phyloP scores from a whole-genome alignment of 495 filamentous ascomycete species.

The Melanomma pulvis-pyrius region DNA sequence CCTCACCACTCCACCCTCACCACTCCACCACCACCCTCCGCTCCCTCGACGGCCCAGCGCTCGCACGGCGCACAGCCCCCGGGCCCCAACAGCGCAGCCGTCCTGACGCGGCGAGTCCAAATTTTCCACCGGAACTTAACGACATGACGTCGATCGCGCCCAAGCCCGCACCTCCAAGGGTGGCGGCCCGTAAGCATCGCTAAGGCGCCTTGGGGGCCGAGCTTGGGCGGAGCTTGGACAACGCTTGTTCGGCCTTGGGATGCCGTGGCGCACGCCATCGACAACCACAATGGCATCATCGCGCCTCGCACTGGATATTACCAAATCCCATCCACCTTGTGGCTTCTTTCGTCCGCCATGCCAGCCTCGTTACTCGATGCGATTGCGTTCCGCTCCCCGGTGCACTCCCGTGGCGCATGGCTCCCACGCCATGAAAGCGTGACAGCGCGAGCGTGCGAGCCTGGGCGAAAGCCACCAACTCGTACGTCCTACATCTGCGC shows the following conservation, averaged over 20 bases:
- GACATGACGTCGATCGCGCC: neutral
- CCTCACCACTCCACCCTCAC: neutral
- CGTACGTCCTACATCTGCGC: no score
- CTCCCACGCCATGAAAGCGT: no score
- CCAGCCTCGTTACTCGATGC: neutral
- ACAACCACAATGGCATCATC: conserved; percentile 1
- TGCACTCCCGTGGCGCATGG: no score
- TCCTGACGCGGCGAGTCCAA: neutral
- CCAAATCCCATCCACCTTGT: conserved; percentile 5
- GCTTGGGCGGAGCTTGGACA: neutral
- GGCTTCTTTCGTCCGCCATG: neutral
- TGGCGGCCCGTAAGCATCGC: neutral
- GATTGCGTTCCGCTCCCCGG: no score
- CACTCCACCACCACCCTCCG: neutral
- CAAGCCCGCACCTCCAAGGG: neutral
- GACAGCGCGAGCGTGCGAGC: no score
- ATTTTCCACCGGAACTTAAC: neutral
- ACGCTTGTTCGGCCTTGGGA: neutral
- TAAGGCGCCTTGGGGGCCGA: neutral
- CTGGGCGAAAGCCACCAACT: no score
- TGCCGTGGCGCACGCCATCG: neutral
- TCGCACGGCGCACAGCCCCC: neutral
- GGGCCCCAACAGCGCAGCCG: no score
- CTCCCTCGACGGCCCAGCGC: neutral
- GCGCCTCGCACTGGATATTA: neutral